Evolutionary conservation across 2,329 filamentous ascomycete genomes (phyloP), one percentile per base, ranked within the genome.

Genomic region (Colletotrichum gloeosporioides): DNA sequence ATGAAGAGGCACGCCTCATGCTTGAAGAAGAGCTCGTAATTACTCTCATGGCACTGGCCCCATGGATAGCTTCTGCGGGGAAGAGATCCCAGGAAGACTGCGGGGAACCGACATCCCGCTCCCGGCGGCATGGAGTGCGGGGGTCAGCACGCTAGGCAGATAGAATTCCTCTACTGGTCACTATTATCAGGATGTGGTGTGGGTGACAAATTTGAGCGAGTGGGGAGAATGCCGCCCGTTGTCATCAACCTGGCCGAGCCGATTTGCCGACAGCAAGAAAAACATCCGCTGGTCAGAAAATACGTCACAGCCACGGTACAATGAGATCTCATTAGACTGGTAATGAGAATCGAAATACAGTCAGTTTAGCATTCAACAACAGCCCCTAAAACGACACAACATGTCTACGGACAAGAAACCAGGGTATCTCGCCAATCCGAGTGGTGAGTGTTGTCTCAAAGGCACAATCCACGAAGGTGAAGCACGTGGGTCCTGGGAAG

Each of bases 21-120:
- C 0, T 22, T 13, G n/a, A 22, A 22, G n/a, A 53, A 12, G 44
- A 3, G 18, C 44, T 53, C 12, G 2, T 13, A 7, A 53, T 53
- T 1, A 1, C 2, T 22, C 6, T 1, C 3, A 13, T 3, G 44
- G 10, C 1, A 49, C n/a, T 22, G 2, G 2, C 44, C 2, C n/a
- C n/a, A 49, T 22, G n/a, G n/a, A 0, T 7, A 4, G n/a, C 44
- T 49, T 49, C 1, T 49, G 44, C 44, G 44, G 44, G 44, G 44
- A 49, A 49, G 18, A 7, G 16, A 44, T 44, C 9, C 1, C 9
- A n/a, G 18, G 18, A n/a, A 49, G 44, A 49, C 6, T 12, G 44
- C 44, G 44, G 44, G 44, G 44, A 49, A 8, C 44, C 44, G n/a
- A 49, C 44, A 22, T 49, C 44, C 44, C 44, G 44, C 44, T 49